These are phyloP conservation scores for Celoporthe dispersa DNA, from an alignment of 2,329 filamentous ascomycete species.

Conservation along the genomic window DNA sequence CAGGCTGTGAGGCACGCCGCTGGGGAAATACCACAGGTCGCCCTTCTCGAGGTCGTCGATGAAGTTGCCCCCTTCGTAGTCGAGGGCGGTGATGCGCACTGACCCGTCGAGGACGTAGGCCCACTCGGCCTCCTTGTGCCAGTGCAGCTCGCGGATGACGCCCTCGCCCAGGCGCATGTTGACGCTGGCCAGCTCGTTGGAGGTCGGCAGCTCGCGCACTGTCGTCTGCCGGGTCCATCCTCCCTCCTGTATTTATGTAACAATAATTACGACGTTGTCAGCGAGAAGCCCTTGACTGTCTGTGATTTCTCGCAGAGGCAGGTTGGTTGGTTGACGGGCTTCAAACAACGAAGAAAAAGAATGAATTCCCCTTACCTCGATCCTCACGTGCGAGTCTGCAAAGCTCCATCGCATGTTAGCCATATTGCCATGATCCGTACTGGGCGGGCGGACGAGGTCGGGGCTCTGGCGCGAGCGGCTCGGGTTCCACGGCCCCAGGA, in stretches of 20 bases:
- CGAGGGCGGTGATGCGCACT: slow-evolving; percentile 73
- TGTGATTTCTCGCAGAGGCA: too few relatives aligned
- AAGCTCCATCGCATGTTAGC: slow-evolving; percentile 76
- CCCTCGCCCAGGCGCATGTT: slow-evolving; percentile 78
- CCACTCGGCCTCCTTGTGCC: slow-evolving; percentile 83
- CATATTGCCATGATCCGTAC: slow-evolving; percentile 73
- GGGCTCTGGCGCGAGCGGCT: slow-evolving; percentile 71
- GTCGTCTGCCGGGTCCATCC: slow-evolving; percentile 80
- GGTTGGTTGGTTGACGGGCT: too few relatives aligned
- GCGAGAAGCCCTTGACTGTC: too few relatives aligned
- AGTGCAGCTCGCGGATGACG: slow-evolving; percentile 77
- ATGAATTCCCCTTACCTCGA: slow-evolving; percentile 54
- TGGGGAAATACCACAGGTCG: slow-evolving; percentile 82
- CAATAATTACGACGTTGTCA: background rate
- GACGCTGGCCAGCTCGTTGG: slow-evolving; percentile 73
- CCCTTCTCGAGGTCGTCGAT: slow-evolving; percentile 77
- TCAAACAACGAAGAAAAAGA: background rate
- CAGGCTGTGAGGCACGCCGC: slow-evolving; percentile 76
- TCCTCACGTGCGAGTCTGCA: slow-evolving; percentile 65
- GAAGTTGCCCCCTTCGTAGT: slow-evolving; percentile 76
- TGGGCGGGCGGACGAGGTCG: slow-evolving; percentile 72
- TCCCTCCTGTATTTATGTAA: slow-evolving; percentile 57
- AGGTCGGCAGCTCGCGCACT: slow-evolving; percentile 65
- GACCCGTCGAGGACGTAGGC: slow-evolving; percentile 73
- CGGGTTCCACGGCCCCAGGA: slow-evolving; percentile 72